Percentiles rank a stretch among this genome's conserved stretches.
These are phyloP conservation scores for Dioscorea zingiberensis DNA, from an alignment of 106 monocot species.

Conservation along the genomic window DNA sequence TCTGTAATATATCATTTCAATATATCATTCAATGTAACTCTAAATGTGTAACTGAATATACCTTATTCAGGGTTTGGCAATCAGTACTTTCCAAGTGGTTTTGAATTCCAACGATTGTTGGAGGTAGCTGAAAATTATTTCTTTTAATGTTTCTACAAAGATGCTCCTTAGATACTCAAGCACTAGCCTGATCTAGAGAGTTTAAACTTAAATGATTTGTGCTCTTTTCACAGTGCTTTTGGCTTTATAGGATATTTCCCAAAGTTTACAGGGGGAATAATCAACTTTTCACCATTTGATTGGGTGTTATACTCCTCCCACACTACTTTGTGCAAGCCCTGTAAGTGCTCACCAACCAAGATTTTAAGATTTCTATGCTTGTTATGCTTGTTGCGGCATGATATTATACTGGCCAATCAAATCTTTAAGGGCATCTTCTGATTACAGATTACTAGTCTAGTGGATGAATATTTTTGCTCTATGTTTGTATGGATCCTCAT, in stretches of 20 bases:
- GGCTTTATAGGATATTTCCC: constrained; percentile 89
- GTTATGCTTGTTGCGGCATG: not conserved
- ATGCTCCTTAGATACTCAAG: not conserved
- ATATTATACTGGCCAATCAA: not conserved
- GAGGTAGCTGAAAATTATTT: constrained; percentile 48
- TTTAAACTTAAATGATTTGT: not conserved
- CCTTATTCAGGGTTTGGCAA: constrained; percentile 70
- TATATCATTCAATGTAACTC: too few relatives aligned
- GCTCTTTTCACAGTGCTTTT: constrained; percentile 55
- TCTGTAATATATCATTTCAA: too few relatives aligned
- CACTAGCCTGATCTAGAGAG: not conserved
- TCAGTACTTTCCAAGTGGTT: constrained; percentile 99
- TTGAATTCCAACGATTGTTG: constrained; percentile 80
- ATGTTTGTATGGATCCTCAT: too few relatives aligned
- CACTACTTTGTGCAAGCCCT: constrained; percentile 87
- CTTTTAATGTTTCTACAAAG: not conserved
- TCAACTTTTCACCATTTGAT: constrained; percentile 83
- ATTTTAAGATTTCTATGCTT: not conserved
- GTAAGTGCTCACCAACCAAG: constrained; percentile 35
- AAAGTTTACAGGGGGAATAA: constrained; percentile 77
- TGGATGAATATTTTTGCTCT: too few relatives aligned
- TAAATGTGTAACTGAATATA: too few relatives aligned
- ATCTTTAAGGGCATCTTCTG: too few relatives aligned
- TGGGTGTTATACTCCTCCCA: constrained; percentile 91
- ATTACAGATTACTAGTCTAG: too few relatives aligned